Evolutionary conservation across 75 land plant species (phyloP), one percentile per base, ranked within the genome.

Genomic region (Cryptomeria japonica): DNA sequence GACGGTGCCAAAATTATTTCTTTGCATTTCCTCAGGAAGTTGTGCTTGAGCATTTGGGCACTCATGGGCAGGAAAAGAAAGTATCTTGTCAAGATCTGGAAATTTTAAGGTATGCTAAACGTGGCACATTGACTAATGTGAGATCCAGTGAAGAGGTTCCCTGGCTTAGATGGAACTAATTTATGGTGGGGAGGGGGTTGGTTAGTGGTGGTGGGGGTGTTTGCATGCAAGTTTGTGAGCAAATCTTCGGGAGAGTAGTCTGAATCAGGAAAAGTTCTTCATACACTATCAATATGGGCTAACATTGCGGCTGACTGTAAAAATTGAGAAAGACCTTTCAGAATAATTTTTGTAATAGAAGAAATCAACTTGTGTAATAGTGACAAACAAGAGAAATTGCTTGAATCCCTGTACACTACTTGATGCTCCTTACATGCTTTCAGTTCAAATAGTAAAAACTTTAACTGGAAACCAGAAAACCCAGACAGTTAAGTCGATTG

Each of bases 211-310:
- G 14, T 25, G 84, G 47, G 28, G 32, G 51, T 44, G 84, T 82
- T 82, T n/a, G 51, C 84, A 82, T 82, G 84, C 32, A 46, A 82
- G 84, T 82, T 82, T 82, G 84, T 41, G 82, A 46, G 84, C 32
- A 13, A 82, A 46, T 44, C 13, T 49, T 46, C 13, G 32, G 31
- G 47, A 46, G 51, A 11, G 11, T 42, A 82, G 31, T 44, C 31
- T 82, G 84, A 44, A 82, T 82, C 31, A 11, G 84, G 49, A 42
- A 31, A 42, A 10, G 28, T 82, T 44, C 49, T 82, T 44, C 47
- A 3, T 46, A 82, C 51, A 46, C 44, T 31, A 82, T 44, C 44
- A 46, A 82, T 28, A 82, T 82, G 53, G 51, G 84, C 5, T 44
- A 82, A 42, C 84, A 46, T 46, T 82, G 84, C 84, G 53, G 84